phyloP scores from a whole-genome alignment of 345 rosid species.

The Bretschneidera sinensis region DNA sequence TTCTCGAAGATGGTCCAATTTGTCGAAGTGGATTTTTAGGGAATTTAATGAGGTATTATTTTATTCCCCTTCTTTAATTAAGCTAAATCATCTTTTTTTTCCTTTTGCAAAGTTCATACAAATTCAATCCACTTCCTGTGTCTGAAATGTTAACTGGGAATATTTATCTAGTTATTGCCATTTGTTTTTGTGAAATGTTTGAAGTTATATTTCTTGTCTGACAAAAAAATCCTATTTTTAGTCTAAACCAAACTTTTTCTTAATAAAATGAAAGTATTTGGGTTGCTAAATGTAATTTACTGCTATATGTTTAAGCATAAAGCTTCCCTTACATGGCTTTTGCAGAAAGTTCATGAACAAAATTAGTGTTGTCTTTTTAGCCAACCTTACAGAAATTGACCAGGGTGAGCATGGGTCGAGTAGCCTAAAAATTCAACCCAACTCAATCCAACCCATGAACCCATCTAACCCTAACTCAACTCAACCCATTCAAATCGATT shows the following conservation, averaged over 20 bases:
- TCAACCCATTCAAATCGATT: too few species aligned
- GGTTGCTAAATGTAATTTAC: too few species aligned
- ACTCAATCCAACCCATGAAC: too few species aligned
- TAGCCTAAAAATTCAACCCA: too few species aligned
- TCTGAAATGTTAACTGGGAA: not conserved
- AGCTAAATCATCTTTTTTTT: not conserved
- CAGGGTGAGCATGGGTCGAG: too few species aligned
- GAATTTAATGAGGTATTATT: constrained; percentile 87
- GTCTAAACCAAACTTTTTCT: not conserved
- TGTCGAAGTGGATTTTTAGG: constrained; percentile 93
- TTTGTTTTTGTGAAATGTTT: constrained; percentile 2
- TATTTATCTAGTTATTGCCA: not conserved
- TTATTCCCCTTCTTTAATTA: not conserved
- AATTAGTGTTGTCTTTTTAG: too few species aligned
- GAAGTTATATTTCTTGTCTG: not conserved
- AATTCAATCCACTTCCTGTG: constrained; percentile 1
- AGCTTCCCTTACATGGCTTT: too few species aligned
- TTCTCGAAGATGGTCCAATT: constrained; percentile 96
- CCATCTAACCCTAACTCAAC: too few species aligned
- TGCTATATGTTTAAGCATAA: too few species aligned
- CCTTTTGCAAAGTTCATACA: not conserved
- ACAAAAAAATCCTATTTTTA: too few species aligned
- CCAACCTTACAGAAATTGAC: too few species aligned
- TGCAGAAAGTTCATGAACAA: too few species aligned
- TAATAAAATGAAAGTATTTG: not conserved